Evolutionary conservation across 208 protist genomes (phyloP).

Genomic region (Leptomonas seymouri): DNA sequence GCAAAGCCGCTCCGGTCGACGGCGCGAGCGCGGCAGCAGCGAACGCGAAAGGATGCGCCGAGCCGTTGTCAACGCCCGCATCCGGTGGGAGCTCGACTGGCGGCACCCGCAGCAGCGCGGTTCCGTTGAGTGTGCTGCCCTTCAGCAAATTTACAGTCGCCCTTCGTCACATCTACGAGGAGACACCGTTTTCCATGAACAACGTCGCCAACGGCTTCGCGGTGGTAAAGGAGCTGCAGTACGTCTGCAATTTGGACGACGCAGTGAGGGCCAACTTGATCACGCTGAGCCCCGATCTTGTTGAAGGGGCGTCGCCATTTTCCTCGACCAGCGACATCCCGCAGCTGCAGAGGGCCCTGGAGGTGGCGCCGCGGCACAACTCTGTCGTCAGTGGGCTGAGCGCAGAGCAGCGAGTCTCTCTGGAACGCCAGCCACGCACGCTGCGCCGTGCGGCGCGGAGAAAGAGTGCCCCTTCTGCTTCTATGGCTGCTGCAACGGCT

Average conservation of each 20-base stretch:
- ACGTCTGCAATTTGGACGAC: constrained; percentile 46
- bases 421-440: constrained; percentile 20
- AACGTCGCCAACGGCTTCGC: constrained; percentile 76
- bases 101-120: constrained; percentile 8
- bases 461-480: not conserved
- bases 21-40: not conserved
- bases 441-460: constrained; percentile 16
- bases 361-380: constrained; percentile 51
- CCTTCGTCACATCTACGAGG: constrained; percentile 61
- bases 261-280: constrained; percentile 14
- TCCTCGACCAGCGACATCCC: constrained; percentile 13
- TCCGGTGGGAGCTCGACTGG: not conserved
- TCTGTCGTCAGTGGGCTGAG: constrained; percentile 54
- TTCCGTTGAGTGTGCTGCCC: constrained; percentile 41
- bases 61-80: constrained; percentile 3
- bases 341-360: constrained; percentile 37
- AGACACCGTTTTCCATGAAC: constrained; percentile 64
- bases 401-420: constrained; percentile 43
- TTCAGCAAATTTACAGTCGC: constrained; percentile 39
- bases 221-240: constrained; percentile 75
- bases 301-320: constrained; percentile 2
- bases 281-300: constrained; percentile 7
- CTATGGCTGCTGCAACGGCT: constrained; percentile 15
- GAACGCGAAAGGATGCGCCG: not conserved
- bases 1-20: not conserved